Conservation (phyloP, 1,139 yeast species). For the Candida neerlandica region DNA sequence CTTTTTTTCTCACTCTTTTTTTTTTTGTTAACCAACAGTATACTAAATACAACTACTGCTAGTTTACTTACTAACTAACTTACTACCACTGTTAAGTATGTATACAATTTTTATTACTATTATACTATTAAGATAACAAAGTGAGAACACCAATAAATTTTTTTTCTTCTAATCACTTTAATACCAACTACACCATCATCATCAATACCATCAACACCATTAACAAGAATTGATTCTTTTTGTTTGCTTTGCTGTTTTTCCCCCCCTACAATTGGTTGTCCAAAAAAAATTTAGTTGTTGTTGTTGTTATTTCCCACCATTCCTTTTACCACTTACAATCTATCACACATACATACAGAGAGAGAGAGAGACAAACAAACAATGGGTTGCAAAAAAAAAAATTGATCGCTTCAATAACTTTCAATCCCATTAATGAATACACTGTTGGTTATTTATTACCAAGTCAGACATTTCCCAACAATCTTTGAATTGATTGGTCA, state of each 20-base stretch:
- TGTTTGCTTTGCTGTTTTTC: too few relatives aligned
- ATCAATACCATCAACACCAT: neutral
- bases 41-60: neutral
- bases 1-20: conserved; percentile 1
- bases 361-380: neutral
- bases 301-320: neutral
- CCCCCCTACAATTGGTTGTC: neutral
- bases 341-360: neutral
- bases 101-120: neutral
- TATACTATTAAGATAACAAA: neutral
- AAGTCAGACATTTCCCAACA: too few relatives aligned
- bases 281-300: neutral
- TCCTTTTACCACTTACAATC: neutral
- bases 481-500: neutral
- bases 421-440: neutral
- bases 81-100: conserved; percentile 2
- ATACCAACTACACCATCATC: neutral
- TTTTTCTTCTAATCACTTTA: neutral
- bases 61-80: neutral
- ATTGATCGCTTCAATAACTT: neutral
- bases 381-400: conserved; percentile 10
- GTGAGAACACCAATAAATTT: conserved; percentile 1
- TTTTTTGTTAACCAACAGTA: conserved; percentile 6
- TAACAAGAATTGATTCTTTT: too few relatives aligned
- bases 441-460: neutral